Conservation (phyloP, 192 early-diverging fungal species). For the Coemansia sp. region DNA sequence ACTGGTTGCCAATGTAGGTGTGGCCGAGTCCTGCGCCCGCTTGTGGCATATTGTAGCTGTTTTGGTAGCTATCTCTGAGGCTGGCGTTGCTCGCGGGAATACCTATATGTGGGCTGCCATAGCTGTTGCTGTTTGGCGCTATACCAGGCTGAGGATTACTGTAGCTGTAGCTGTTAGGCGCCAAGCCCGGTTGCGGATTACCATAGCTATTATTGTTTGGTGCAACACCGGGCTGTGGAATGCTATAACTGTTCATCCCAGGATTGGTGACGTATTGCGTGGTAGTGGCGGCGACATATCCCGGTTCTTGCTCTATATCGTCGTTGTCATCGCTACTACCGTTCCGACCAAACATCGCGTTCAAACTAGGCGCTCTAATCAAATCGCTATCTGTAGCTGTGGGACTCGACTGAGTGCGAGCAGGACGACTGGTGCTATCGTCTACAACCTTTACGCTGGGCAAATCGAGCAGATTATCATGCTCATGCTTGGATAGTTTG, state of each 20-base stretch:
- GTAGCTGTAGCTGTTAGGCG: conserved; percentile 2
- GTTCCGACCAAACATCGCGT: neutral
- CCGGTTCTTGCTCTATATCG: neutral
- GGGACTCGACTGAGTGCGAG: neutral
- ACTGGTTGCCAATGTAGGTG: neutral
- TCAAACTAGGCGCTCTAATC: neutral
- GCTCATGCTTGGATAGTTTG: conserved; percentile 3
- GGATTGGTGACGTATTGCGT: conserved; percentile 5
- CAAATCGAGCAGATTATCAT: neutral
- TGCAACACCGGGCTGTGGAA: neutral
- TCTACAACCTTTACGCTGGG: conserved; percentile 17
- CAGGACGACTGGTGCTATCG: neutral
- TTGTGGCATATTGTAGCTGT: conserved; percentile 3
- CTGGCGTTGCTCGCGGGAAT: neutral
- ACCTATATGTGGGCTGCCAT: neutral
- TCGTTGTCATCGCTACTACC: neutral
- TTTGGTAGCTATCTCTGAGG: conserved; percentile 5
- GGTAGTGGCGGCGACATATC: neutral
- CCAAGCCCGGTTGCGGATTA: conserved; percentile 1
- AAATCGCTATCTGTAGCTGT: neutral
- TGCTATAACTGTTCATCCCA: neutral
- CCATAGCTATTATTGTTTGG: conserved; percentile 11
- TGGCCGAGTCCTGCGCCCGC: neutral
- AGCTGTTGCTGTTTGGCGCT: conserved; percentile 6
- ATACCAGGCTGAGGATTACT: neutral